These are phyloP conservation scores for Physcia stellaris DNA, from an alignment of 495 filamentous ascomycete genomes.

Conservation along the genomic window DNA sequence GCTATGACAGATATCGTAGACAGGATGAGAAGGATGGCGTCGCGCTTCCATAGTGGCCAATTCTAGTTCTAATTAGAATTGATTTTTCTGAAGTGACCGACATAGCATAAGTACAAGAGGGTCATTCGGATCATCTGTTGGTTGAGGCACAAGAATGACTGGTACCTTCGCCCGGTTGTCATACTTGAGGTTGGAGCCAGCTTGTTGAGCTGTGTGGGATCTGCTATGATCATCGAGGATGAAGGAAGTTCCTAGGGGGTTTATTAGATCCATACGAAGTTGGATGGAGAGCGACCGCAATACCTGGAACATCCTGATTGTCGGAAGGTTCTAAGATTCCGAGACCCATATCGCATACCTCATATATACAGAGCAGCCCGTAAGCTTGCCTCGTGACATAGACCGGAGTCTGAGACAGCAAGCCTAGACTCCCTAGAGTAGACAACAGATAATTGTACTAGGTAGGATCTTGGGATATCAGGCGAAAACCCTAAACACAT, in stretches of 20 bases:
- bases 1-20: conserved; percentile 72
- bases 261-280: background rate
- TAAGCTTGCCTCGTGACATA: too few relatives aligned
- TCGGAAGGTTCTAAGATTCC: conserved; percentile 58
- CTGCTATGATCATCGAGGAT: conserved; percentile 44
- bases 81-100: background rate
- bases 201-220: conserved; percentile 22
- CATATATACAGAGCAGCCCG: too few relatives aligned
- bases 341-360: conserved; percentile 65
- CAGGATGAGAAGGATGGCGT: conserved; percentile 62
- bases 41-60: conserved; percentile 81
- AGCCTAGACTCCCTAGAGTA: too few relatives aligned
- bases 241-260: conserved; percentile 44
- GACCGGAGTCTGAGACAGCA: too few relatives aligned
- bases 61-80: conserved; percentile 40
- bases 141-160: conserved; percentile 67
- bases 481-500: too few relatives aligned
- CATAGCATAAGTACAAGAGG: conserved; percentile 41
- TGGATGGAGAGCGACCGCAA: conserved; percentile 42
- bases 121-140: conserved; percentile 69
- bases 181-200: conserved; percentile 47
- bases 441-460: too few relatives aligned
- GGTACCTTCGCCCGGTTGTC: conserved; percentile 51
- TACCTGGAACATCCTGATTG: conserved; percentile 62
- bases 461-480: too few relatives aligned